Conservation (phyloP, 2,329 filamentous ascomycete species). For the Zymoseptoria passerinii region DNA sequence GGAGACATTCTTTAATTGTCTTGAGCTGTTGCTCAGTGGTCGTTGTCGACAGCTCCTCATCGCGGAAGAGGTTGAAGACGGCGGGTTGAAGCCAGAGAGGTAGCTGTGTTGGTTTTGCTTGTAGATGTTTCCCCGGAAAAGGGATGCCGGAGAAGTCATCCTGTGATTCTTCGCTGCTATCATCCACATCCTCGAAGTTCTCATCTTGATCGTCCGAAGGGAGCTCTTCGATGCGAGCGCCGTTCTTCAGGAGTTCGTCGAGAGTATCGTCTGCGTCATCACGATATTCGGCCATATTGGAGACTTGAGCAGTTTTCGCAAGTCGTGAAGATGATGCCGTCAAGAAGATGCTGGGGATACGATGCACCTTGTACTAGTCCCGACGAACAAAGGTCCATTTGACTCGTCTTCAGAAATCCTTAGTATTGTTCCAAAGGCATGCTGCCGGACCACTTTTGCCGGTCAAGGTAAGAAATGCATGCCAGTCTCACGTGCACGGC, state of each 20-base stretch:
- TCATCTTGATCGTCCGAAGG: constrained; percentile 19
- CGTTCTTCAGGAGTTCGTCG: constrained; percentile 21
- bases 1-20: constrained; percentile 20
- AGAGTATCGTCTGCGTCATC: constrained; percentile 21
- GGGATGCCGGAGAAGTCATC: constrained; percentile 19
- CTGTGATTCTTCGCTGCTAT: constrained; percentile 1
- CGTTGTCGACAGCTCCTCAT: constrained; percentile 17
- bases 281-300: not conserved
- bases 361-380: not conserved
- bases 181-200: constrained; percentile 13
- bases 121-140: constrained; percentile 20
- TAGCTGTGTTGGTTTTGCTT: constrained; percentile 9
- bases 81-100: constrained; percentile 23
- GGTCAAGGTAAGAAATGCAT: not conserved
- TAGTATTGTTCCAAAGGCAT: constrained; percentile 21
- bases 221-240: constrained; percentile 28
- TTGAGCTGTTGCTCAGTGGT: constrained; percentile 19
- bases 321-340: not conserved
- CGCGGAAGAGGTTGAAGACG: constrained; percentile 19
- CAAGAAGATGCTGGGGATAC: constrained; percentile 11
- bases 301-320: not conserved
- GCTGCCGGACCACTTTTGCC: not conserved
- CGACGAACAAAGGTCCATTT: constrained; percentile 6
- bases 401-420: constrained; percentile 3
- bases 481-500: not conserved